Conservation (phyloP, 192 early-diverging fungal species). For the Entomortierella lignicola region DNA sequence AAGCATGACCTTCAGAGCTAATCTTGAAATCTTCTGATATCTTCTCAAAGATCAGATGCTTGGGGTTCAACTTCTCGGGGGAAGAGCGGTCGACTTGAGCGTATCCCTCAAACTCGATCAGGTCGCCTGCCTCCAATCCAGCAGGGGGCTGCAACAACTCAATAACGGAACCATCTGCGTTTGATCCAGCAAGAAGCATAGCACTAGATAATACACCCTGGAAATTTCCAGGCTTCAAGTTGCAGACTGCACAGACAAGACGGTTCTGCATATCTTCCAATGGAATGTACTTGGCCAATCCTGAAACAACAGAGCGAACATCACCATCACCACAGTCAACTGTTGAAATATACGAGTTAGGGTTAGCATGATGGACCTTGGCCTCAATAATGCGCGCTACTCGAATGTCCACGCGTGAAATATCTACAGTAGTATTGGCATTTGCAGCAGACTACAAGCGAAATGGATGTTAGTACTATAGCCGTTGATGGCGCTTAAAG, state of each 20-base stretch:
- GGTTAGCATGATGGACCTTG: constrained; percentile 60
- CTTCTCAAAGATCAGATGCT: constrained; percentile 75
- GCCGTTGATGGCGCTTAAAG: too few species aligned
- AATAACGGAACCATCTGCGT: constrained; percentile 61
- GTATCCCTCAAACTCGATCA: constrained; percentile 66
- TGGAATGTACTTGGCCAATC: constrained; percentile 66
- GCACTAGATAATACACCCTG: constrained; percentile 69
- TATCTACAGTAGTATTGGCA: constrained; percentile 33
- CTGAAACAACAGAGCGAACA: constrained; percentile 71
- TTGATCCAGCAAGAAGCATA: constrained; percentile 72
- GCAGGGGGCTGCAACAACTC: constrained; percentile 69
- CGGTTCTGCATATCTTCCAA: constrained; percentile 67
- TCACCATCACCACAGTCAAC: constrained; percentile 71
- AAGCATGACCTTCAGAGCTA: constrained; percentile 58
- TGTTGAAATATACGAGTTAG: constrained; percentile 67
- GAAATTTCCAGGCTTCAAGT: constrained; percentile 71
- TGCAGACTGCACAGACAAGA: constrained; percentile 66
- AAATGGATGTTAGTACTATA: too few species aligned
- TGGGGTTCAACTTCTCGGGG: constrained; percentile 69
- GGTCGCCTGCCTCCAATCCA: constrained; percentile 63
- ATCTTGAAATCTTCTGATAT: constrained; percentile 61
- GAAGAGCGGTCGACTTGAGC: constrained; percentile 42
- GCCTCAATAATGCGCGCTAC: constrained; percentile 71
- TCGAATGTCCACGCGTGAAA: constrained; percentile 65
- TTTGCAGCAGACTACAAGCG: constrained; percentile 25